Evolutionary conservation across 1,284 basidiomycete species (phyloP).

Genomic region (Pterulicium gracile): DNA sequence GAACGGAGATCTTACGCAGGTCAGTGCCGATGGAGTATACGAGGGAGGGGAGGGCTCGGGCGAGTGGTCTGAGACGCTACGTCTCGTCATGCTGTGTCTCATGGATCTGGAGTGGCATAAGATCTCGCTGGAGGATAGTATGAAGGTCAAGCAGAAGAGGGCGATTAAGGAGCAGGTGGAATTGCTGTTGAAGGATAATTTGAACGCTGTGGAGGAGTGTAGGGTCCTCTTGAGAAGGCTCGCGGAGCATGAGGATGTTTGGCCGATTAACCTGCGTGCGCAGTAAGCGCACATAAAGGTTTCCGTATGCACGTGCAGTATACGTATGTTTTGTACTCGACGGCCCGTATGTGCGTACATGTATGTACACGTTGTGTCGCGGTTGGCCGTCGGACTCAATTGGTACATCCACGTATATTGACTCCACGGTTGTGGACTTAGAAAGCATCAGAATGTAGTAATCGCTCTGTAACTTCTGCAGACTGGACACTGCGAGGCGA

Average conservation of each 20-base stretch:
- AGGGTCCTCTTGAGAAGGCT: background rate
- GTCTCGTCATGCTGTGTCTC: background rate
- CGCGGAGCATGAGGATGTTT: background rate
- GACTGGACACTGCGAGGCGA: too few species aligned
- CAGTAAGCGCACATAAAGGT: too few species aligned
- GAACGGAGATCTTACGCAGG: background rate
- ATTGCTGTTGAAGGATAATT: background rate
- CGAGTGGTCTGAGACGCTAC: background rate
- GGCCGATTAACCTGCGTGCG: background rate
- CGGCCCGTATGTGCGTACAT: too few species aligned
- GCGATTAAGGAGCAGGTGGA: background rate
- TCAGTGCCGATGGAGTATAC: background rate
- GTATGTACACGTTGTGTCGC: too few species aligned
- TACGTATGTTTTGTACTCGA: too few species aligned
- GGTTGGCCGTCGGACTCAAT: too few species aligned
- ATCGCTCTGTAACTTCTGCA: too few species aligned
- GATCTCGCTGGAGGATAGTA: background rate
- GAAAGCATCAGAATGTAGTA: too few species aligned
- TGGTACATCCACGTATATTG: too few species aligned
- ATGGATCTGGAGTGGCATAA: background rate
- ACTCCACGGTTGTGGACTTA: too few species aligned
- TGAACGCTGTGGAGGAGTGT: background rate
- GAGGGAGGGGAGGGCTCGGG: background rate
- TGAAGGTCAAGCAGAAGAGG: background rate
- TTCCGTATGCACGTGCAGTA: too few species aligned